phyloP scores from a whole-genome alignment of 2,329 filamentous ascomycete species.

The Thielaviopsis ethacetica region DNA sequence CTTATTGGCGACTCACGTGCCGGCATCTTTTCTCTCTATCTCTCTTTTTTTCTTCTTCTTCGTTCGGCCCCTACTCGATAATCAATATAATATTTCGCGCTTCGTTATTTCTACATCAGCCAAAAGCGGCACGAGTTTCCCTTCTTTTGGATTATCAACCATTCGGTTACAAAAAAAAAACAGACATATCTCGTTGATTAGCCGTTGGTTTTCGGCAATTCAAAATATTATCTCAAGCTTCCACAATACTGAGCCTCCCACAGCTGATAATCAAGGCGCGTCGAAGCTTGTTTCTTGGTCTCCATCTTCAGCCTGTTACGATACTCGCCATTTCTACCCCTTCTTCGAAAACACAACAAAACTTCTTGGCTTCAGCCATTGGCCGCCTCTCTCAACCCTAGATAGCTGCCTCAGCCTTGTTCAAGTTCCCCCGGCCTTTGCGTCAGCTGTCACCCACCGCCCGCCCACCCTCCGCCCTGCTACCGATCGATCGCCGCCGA shows the following conservation, averaged over 20 bases:
- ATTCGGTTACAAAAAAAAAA: neutral
- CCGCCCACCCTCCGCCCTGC: neutral
- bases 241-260: neutral
- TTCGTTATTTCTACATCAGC: neutral
- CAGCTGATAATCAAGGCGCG: too few species aligned
- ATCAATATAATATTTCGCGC: too few species aligned
- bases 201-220: neutral
- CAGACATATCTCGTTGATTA: neutral
- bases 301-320: neutral
- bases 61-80: neutral
- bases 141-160: neutral
- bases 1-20: neutral
- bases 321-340: neutral
- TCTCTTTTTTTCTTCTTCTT: neutral
- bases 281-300: neutral
- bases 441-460: neutral
- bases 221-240: neutral
- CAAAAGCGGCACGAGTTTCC: neutral
- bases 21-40: neutral
- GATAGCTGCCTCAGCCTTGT: too few species aligned
- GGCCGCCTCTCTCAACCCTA: too few species aligned
- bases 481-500: too few species aligned
- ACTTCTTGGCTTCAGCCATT: neutral
- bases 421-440: neutral
- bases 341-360: neutral